A percentile compares a stretch with the other conserved stretches of the same genome.
These are phyloP conservation scores for Thalia dealbata DNA, from an alignment of 176 grass and related monocot genomes.

Conservation along the genomic window DNA sequence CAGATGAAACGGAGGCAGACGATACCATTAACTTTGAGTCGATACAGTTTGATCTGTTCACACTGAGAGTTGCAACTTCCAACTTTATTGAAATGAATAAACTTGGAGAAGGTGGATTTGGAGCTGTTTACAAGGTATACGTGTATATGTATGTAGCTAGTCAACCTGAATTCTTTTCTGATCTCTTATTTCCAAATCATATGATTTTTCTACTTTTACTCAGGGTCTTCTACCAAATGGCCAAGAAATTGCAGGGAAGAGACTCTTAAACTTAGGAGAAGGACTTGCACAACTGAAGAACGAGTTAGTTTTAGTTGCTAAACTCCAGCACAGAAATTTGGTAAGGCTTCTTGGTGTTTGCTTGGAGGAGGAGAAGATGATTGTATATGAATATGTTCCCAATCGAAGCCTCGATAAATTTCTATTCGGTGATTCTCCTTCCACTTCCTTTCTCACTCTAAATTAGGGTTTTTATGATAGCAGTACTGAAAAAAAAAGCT, in stretches of 20 bases:
- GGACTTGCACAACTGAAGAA: slow-evolving; percentile 56
- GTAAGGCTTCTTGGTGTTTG: slow-evolving; percentile 64
- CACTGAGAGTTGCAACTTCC: slow-evolving; percentile 34
- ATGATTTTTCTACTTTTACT: not conserved
- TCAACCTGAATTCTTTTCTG: not conserved
- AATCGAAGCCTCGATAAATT: slow-evolving; percentile 69
- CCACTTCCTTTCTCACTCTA: not conserved
- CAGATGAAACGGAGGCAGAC: slow-evolving; percentile 25
- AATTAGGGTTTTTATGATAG: too few relatives aligned
- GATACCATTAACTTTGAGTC: slow-evolving; percentile 32
- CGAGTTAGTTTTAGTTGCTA: slow-evolving; percentile 56
- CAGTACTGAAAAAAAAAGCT: too few relatives aligned
- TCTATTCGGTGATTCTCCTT: slow-evolving; percentile 41
- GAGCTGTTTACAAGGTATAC: slow-evolving; percentile 70
- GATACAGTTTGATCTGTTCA: slow-evolving; percentile 41
- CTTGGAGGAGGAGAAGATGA: slow-evolving; percentile 60
- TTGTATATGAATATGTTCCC: slow-evolving; percentile 65
- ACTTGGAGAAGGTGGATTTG: slow-evolving; percentile 72
- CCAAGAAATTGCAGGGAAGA: slow-evolving; percentile 52
- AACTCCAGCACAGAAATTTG: slow-evolving; percentile 75
- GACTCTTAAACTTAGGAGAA: slow-evolving; percentile 51
- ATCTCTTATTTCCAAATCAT: not conserved
- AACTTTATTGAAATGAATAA: slow-evolving; percentile 52
- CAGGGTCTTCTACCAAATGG: slow-evolving; percentile 46
- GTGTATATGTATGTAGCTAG: too few relatives aligned